Percentiles rank a stretch among this genome's conserved stretches.
Evolutionary conservation across 2,329 filamentous ascomycete species (phyloP).

Genomic region (Phoma sp.): DNA sequence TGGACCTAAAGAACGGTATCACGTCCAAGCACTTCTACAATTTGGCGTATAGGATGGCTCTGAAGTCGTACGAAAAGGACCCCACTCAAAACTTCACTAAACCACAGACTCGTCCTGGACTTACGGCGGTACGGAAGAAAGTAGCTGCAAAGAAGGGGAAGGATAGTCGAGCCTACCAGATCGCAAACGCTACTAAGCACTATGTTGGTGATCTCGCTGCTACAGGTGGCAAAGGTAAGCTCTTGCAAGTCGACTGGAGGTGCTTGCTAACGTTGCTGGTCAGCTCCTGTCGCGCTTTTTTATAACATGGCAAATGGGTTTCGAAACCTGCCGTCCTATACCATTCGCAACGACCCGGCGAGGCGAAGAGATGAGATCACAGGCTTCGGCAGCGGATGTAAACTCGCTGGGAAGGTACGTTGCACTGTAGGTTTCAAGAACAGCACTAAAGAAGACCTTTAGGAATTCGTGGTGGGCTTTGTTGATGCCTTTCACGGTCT

Average conservation of each 20-base stretch:
- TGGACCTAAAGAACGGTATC: slow-evolving; percentile 6
- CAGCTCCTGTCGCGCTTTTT: slow-evolving; percentile 29
- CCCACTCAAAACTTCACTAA: slow-evolving; percentile 14
- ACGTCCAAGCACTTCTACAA: slow-evolving; percentile 17
- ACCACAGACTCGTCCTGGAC: neutral
- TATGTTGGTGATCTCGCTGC: slow-evolving; percentile 22
- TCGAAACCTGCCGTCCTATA: slow-evolving; percentile 27
- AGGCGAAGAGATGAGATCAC: slow-evolving; percentile 54
- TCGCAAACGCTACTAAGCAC: slow-evolving; percentile 23
- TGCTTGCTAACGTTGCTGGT: neutral
- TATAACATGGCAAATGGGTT: slow-evolving; percentile 32
- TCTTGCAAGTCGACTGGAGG: fast-evolving
- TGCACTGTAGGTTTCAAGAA: too few species aligned
- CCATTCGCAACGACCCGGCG: slow-evolving; percentile 22
- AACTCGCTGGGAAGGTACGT: slow-evolving; percentile 68
- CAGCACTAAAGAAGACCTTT: neutral
- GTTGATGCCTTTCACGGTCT: slow-evolving; percentile 80
- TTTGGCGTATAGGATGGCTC: slow-evolving; percentile 27
- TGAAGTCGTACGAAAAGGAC: slow-evolving; percentile 21
- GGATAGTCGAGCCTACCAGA: slow-evolving; percentile 21
- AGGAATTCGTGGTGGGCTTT: slow-evolving; percentile 74
- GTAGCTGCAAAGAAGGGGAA: slow-evolving; percentile 15
- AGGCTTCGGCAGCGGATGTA: slow-evolving; percentile 74
- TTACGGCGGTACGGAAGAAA: slow-evolving; percentile 7
- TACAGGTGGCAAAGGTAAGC: slow-evolving; percentile 19